Evolutionary conservation across 768 basidiomycete genomes (phyloP).

Genomic region (Tubosaeta sp.): DNA sequence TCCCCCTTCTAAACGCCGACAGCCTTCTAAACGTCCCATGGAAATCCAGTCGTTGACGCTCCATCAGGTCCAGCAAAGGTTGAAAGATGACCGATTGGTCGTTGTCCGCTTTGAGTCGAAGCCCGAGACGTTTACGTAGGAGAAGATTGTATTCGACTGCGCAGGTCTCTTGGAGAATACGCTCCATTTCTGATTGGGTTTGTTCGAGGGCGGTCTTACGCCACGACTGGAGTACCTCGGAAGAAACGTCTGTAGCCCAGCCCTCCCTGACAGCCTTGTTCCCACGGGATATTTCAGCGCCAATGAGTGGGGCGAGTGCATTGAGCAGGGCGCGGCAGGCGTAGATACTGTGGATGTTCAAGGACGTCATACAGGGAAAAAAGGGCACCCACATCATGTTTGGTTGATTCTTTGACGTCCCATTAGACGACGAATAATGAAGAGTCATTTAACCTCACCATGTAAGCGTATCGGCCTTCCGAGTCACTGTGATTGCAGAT

Average conservation of each 20-base stretch:
- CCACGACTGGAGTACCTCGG: slow-evolving; percentile 61
- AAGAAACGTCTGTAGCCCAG: slow-evolving; percentile 56
- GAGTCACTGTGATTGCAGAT: slow-evolving; percentile 91
- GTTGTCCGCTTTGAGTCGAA: slow-evolving; percentile 47
- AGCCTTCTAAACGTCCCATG: slow-evolving; percentile 79
- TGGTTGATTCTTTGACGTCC: slow-evolving; percentile 54
- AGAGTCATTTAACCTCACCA: slow-evolving; percentile 27
- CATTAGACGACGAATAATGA: slow-evolving; percentile 1
- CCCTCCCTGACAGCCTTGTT: slow-evolving; percentile 44
- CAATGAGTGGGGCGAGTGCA: slow-evolving; percentile 80
- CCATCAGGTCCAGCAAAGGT: slow-evolving; percentile 73
- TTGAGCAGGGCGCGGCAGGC: slow-evolving; percentile 75
- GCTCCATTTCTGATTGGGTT: slow-evolving; percentile 57
- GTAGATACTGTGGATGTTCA: slow-evolving; percentile 49
- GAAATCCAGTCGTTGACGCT: slow-evolving; percentile 77
- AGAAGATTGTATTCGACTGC: slow-evolving; percentile 59
- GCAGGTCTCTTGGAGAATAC: slow-evolving; percentile 53
- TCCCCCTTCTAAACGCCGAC: slow-evolving; percentile 51
- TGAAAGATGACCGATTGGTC: slow-evolving; percentile 62
- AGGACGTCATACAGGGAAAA: background rate
- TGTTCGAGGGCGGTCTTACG: slow-evolving; percentile 49
- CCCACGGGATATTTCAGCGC: slow-evolving; percentile 64
- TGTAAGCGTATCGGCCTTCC: slow-evolving; percentile 73
- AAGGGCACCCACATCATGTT: slow-evolving; percentile 62
- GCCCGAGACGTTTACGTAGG: slow-evolving; percentile 81